Base-by-base conservation (phyloP, 805 yeast genomes). In the Spencermartinsiella europaea region DNA sequence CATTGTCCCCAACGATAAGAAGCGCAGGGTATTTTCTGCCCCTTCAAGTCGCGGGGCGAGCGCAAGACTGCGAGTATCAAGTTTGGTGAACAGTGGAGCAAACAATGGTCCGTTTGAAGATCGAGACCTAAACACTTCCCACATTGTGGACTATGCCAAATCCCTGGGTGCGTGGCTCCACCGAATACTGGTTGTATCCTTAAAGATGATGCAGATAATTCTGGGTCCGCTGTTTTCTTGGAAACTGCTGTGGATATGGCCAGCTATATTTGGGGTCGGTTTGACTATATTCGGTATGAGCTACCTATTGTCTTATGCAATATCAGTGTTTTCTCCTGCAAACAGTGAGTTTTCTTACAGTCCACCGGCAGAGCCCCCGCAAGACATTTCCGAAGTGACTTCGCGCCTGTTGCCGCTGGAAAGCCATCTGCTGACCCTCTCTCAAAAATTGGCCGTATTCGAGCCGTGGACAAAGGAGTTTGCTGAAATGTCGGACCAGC, bases 331-430 rank as follows among this genome's bases (percentile, higher is more conserved):
- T 25, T n/a, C n/a, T n/a, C 10, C 10, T 12, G 31, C 10, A 25
- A 12, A 25, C 31, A 25, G 10, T 25, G 31, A 12, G 12, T 12
- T 33, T 3, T 19, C 42, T 27, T 48, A 40, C 38, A 37, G 7
- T 19, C 40, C 52, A 7, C 56, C 54, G 17, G 37, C 20, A 4
- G 34, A 38, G 5, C 47, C 49, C 19, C 55, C 57, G 4, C 41
- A 40, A 12, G 49, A 53, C 37, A 19, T 53, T 21, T 28, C 34
- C 10, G 53, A 51, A 31, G 33, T 45, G 4, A 34, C 47, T 4
- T 22, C 16, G 2, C 44, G 57, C n/a, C 50, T 53, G 15, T 25
- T 49, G 45, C 16, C 35, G 14, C 44, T 53, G n/a, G 57, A 53
- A 37, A 16, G 40, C 4, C 47, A 51, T 25, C 43, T 53, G 22